Percentiles rank a stretch among this genome's conserved stretches.
phyloP scores from a whole-genome alignment of 2,329 filamentous ascomycete genomes.

The Pseudogymnoascus verrucosus region DNA sequence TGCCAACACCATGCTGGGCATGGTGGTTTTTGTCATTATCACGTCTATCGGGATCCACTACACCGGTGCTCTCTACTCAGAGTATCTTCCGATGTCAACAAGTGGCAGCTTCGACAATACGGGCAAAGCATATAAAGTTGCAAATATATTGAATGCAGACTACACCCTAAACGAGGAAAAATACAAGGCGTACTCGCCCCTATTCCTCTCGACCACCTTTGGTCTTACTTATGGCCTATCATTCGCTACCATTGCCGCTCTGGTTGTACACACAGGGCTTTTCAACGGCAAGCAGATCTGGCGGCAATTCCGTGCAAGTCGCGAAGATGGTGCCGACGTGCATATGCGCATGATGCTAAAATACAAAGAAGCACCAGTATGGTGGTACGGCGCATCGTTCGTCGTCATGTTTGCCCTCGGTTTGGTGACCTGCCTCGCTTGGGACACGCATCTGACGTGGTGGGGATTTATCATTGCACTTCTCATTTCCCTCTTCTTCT shows the following conservation, averaged over 20 bases:
- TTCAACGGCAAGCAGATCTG: slow-evolving; percentile 61
- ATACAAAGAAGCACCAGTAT: slow-evolving; percentile 47
- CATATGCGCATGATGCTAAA: slow-evolving; percentile 48
- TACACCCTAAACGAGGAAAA: slow-evolving; percentile 51
- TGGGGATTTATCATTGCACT: slow-evolving; percentile 29
- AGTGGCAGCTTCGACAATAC: slow-evolving; percentile 58
- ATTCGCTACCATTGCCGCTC: slow-evolving; percentile 55
- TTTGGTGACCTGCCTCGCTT: slow-evolving; percentile 43
- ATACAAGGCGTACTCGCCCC: slow-evolving; percentile 57
- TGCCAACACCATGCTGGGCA: slow-evolving; percentile 44
- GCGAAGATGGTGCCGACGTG: slow-evolving; percentile 39
- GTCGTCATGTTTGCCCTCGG: slow-evolving; percentile 40
- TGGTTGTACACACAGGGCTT: slow-evolving; percentile 57
- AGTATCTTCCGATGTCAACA: slow-evolving; percentile 55
- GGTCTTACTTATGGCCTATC: slow-evolving; percentile 49
- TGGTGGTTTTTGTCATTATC: slow-evolving; percentile 53
- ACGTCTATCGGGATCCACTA: slow-evolving; percentile 55
- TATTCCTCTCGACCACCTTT: slow-evolving; percentile 56
- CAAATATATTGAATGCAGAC: slow-evolving; percentile 48
- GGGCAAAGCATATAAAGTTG: slow-evolving; percentile 50
- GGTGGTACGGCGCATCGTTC: slow-evolving; percentile 47
- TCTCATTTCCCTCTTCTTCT: slow-evolving; percentile 25
- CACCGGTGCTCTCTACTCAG: slow-evolving; percentile 50
- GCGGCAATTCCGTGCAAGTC: slow-evolving; percentile 25
- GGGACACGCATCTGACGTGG: slow-evolving; percentile 49